Evolutionary conservation across 805 yeast species (phyloP), one percentile per base, ranked within the genome.

Genomic region (Yarrowia deformans): DNA sequence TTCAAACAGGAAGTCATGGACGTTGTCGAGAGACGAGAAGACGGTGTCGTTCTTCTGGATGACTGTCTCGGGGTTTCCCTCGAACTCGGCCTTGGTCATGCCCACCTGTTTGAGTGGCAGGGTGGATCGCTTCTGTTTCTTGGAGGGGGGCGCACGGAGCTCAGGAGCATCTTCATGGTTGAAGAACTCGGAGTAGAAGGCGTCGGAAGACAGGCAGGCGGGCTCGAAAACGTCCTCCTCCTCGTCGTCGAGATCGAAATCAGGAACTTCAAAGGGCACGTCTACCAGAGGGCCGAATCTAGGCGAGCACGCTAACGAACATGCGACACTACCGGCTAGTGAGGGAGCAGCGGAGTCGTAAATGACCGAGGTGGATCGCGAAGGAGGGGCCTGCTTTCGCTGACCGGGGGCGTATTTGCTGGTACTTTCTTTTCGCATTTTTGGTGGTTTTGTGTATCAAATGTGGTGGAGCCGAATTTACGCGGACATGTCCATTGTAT

Each of bases 51-150:
- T 60, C 18, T 45, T 43, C 14, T 60, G 52, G 2, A 52, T 45
- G 32, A 60, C 52, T 1, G 52, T 39, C 18, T 45, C 52, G 42
- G 66, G 66, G 4, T 7, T 32, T 14, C 66, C 66, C 42, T 60
- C 66, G 9, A 13, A 34, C 34, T 42, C 37, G 43, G 52, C 50
- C 23, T 32, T 7, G 40, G 66, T 60, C 50, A 60, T 60, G 40
- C 66, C 66, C 66, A 60, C 66, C 50, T 43, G 50, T 18, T 60
- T 60, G 12, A 60, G 42, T 3, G 52, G 52, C 50, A 60, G 4
- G 8, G 50, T 43, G 14, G 66, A 45, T 16, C 50, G 66, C 18
- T 35, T 60, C 14, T 34, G 50, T 14, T 54, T 54, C 45, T 54
- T 54, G 45, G 45, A 18, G 6, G 42, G 42, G 45, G 50, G 42